These are phyloP conservation scores for Sporisorium graminicola DNA, from an alignment of 1,284 basidiomycete genomes.

Conservation along the genomic window DNA sequence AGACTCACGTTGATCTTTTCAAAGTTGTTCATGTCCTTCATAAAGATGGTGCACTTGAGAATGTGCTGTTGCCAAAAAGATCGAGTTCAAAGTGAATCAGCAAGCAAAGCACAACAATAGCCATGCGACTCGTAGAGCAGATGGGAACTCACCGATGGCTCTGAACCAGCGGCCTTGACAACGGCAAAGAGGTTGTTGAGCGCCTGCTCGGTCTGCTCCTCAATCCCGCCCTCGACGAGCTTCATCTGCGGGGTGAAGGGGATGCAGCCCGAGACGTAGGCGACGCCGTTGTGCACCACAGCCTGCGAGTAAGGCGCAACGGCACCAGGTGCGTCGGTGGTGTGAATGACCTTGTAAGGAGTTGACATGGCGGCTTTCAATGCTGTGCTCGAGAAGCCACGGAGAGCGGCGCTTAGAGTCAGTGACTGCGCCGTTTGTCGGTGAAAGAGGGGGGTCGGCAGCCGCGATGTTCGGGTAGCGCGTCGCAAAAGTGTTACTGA, in stretches of 20 bases:
- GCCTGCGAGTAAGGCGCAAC: conserved; percentile 76
- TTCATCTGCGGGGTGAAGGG: conserved; percentile 83
- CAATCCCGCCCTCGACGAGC: conserved; percentile 81
- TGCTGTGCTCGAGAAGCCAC: conserved; percentile 12
- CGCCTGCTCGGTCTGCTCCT: conserved; percentile 85
- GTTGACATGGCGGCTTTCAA: conserved; percentile 27
- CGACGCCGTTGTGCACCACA: conserved; percentile 80
- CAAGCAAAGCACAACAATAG: not conserved
- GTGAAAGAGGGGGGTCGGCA: not conserved
- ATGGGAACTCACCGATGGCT: conserved; percentile 35
- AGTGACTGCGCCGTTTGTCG: conserved; percentile 5
- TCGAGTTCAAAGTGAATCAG: not conserved
- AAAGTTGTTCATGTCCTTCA: conserved; percentile 94
- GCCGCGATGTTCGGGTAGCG: not conserved
- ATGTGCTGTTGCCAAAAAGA: conserved; percentile 26
- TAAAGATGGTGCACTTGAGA: conserved; percentile 77
- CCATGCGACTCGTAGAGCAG: not conserved
- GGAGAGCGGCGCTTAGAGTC: conserved; percentile 2
- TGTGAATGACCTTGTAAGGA: conserved; percentile 64
- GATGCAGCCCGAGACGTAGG: conserved; percentile 91
- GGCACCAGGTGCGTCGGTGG: conserved; percentile 65
- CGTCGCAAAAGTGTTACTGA: not conserved
- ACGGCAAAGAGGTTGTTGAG: conserved; percentile 87
- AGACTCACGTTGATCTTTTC: conserved; percentile 77
- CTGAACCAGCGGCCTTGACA: conserved; percentile 80